Base-by-base conservation (phyloP, 2,329 filamentous ascomycete genomes). In the Pezicula neosporulosa region DNA sequence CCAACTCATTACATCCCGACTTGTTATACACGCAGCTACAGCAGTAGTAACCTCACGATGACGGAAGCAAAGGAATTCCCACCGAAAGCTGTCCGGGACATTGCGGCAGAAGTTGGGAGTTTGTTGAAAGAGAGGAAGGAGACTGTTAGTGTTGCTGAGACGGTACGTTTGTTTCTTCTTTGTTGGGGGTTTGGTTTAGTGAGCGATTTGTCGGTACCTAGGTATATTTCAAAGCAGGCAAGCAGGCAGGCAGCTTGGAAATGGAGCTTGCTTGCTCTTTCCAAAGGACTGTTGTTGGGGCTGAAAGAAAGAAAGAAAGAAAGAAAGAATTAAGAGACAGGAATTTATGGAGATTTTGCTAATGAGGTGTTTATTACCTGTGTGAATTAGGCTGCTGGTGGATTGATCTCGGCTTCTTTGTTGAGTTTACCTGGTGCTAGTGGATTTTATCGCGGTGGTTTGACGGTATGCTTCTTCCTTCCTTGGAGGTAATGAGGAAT, bases 111-210 rank as follows among this genome's bases (percentile, higher is more conserved):
- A 66, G 72, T 85, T 24, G 72, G 75, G 3, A 62, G 66, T 2
- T 72, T 83, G 37, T 72, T 86, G 37, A 79, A 77, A 57, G 70
- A 77, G 41, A 74, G 74, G 49, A 73, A 76, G 53, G 77, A 84
- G 62, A 83, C 75, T 33, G 72, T 86, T 56, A 78, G 76, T 52
- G 77, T 86, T 36, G 82, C 80, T 48, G 83, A 86, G 65, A 86
- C 82, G 18, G 77, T 78, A 68, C 45, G 64, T 60, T 38, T 47
- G 33, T 38, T 49, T 21, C n/a, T n/a, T 50, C 30, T 38, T 47
- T 30, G 45, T 43, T 42, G 10, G 30, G 30, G 3, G 27, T n/a
- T n/a, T n/a, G n/a, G n/a, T n/a, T n/a, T n/a, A 24, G 24, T 24
- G 24, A 3, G 21, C 7, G 24, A 24, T 24, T 24, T n/a, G n/a